Percentiles rank a stretch among this genome's conserved stretches.
Conservation (phyloP, 2,329 filamentous ascomycete species). For the Paecilomyces variotii region DNA sequence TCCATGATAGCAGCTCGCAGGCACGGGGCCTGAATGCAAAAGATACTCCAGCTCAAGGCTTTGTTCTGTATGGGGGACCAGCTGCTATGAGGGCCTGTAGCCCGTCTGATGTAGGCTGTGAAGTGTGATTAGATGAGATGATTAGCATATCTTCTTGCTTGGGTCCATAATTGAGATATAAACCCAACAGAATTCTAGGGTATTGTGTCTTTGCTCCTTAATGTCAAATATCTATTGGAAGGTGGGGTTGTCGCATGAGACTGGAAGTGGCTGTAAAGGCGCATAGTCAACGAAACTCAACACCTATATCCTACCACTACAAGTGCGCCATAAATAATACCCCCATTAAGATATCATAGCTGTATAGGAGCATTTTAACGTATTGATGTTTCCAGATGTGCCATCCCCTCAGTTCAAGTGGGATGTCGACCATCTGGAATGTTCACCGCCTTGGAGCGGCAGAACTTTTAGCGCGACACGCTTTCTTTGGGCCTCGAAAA, state of each 20-base stretch:
- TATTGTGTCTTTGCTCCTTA: too few relatives aligned
- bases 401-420: constrained; percentile 26
- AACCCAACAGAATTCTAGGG: too few relatives aligned
- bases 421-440: constrained; percentile 25
- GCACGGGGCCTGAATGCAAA: constrained; percentile 39
- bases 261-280: not conserved
- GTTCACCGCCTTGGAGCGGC: constrained; percentile 33
- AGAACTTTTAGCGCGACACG: constrained; percentile 32
- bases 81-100: not conserved
- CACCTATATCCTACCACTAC: not conserved
- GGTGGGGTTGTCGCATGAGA: not conserved
- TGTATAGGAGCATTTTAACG: not conserved
- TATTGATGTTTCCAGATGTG: constrained; percentile 26
- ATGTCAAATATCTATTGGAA: not conserved
- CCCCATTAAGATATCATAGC: too few relatives aligned
- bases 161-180: too few relatives aligned
- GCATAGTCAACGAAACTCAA: not conserved
- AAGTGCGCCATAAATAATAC: too few relatives aligned
- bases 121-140: too few relatives aligned
- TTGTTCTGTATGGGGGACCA: not conserved
- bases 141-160: too few relatives aligned
- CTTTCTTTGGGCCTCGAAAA: constrained; percentile 9
- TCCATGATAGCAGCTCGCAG: constrained; percentile 40
- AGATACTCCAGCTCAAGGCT: not conserved
- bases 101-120: not conserved